phyloP scores from a whole-genome alignment of 2,329 filamentous ascomycete genomes.

The Stemphylium beticola region DNA sequence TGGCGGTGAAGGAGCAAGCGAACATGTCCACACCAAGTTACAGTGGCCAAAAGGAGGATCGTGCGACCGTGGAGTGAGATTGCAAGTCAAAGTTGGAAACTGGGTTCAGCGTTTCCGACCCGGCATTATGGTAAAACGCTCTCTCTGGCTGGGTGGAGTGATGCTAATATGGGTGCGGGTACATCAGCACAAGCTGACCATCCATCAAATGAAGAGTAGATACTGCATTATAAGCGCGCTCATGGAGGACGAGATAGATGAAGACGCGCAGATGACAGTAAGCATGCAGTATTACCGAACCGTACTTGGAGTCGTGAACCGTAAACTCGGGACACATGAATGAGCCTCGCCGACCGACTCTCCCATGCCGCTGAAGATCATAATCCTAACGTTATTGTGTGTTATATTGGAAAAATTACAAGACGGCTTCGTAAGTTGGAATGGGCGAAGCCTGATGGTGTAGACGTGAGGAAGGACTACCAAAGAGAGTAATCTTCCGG shows the following conservation, averaged over 20 bases:
- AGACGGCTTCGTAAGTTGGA: slow-evolving; percentile 11
- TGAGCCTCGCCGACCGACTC: slow-evolving; percentile 6
- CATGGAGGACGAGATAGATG: slow-evolving; percentile 22
- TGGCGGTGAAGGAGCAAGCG: slow-evolving; percentile 14
- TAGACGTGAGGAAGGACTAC: slow-evolving; percentile 4
- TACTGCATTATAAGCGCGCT: slow-evolving; percentile 22
- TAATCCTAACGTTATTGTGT: not conserved
- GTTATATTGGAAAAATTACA: slow-evolving; percentile 11
- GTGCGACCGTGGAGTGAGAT: slow-evolving; percentile 15
- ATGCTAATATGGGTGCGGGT: slow-evolving; percentile 23
- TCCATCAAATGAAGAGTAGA: slow-evolving; percentile 13
- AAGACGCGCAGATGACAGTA: slow-evolving; percentile 38
- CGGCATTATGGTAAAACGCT: slow-evolving; percentile 14
- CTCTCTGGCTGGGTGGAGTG: slow-evolving; percentile 10
- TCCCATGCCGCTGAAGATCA: not conserved
- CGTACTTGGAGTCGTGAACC: slow-evolving; percentile 23
- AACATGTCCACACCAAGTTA: not conserved
- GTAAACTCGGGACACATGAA: slow-evolving; percentile 10
- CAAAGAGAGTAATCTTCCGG: not conserved
- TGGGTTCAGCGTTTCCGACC: slow-evolving; percentile 16
- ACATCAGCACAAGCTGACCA: slow-evolving; percentile 35
- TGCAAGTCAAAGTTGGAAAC: slow-evolving; percentile 13
- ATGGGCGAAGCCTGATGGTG: not conserved
- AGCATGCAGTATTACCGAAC: slow-evolving; percentile 37
- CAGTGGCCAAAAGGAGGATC: slow-evolving; percentile 7